These are phyloP conservation scores for Coemansia erecta DNA, from an alignment of 192 early-diverging fungal species.

Conservation along the genomic window DNA sequence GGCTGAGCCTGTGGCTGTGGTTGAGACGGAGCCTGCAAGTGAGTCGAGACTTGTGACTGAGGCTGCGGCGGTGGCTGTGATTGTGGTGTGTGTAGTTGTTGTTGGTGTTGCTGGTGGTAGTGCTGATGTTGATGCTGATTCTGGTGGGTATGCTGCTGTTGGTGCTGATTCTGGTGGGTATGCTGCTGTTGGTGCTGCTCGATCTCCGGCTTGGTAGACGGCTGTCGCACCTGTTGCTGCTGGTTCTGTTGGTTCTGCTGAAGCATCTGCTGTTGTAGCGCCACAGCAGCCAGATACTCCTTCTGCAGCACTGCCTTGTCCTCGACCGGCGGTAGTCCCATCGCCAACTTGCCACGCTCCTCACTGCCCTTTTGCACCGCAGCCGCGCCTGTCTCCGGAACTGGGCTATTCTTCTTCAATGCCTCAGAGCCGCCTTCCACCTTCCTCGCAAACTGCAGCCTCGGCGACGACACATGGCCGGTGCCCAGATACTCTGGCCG, in stretches of 20 bases:
- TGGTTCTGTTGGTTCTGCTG: constrained; percentile 10
- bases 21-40: too few species aligned
- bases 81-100: not conserved
- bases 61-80: too few species aligned
- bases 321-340: constrained; percentile 13
- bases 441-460: constrained; percentile 20
- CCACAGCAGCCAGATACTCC: constrained; percentile 16
- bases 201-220: not conserved
- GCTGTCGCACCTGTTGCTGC: not conserved
- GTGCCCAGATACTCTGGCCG: constrained; percentile 13
- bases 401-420: constrained; percentile 15
- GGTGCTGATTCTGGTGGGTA: constrained; percentile 10
- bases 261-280: constrained; percentile 12
- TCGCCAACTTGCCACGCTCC: constrained; percentile 4
- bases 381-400: not conserved
- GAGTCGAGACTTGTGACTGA: too few species aligned
- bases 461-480: constrained; percentile 22
- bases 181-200: constrained; percentile 9
- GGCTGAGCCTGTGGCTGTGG: not conserved
- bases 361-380: constrained; percentile 3
- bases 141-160: constrained; percentile 1
- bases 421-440: constrained; percentile 31
- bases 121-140: constrained; percentile 15
- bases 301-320: constrained; percentile 21
- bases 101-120: not conserved